Evolutionary conservation across 148 eudicot species (phyloP), one percentile per base, ranked within the genome.

Genomic region (Camellia sinensis): DNA sequence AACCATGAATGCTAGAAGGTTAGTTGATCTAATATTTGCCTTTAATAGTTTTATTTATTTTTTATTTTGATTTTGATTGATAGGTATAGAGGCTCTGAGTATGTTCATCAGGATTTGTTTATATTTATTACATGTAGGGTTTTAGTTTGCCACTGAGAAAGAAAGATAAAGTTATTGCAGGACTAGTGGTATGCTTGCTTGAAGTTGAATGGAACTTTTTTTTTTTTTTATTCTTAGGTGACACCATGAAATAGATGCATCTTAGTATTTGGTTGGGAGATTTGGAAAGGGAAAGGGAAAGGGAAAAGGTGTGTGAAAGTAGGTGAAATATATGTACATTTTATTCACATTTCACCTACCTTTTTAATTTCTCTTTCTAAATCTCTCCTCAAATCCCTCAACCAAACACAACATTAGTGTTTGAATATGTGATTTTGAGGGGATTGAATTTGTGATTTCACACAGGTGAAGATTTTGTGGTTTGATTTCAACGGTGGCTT

Each of bases 1-100:
- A 71, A 62, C 84, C 44, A 86, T 89, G 92, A 87, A 87, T 80
- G 79, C 92, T 21, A 86, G 90, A 81, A 89, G 92, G 92, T 87
- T 76, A 22, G 84, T 68, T 56, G 2, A 17, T 71, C 40, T 54
- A 40, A 14, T 63, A 44, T 5, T 17, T 13, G 12, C 37, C 13
- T 62, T 41, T 7, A 7, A 56, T 19, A 54, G 21, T 22, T 19
- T 50, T 65, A 14, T 17, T 43, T 4, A 41, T 68, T 21, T 79
- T 6, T 0, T 21, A 22, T 17, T 4, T 17, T 43, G 14, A 21
- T 54, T 21, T 72, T 7, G 14, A 5, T 19, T 63, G 40, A 63
- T 19, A 29, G 67, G 67, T 22, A 2, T 10, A 63, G 37, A 21
- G 67, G 40, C 67, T 7, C 64, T 7, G 40, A 66, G 6, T 66